These are phyloP conservation scores for Botrytis byssoidea DNA, from an alignment of 2,329 filamentous ascomycete species.

Conservation along the genomic window DNA sequence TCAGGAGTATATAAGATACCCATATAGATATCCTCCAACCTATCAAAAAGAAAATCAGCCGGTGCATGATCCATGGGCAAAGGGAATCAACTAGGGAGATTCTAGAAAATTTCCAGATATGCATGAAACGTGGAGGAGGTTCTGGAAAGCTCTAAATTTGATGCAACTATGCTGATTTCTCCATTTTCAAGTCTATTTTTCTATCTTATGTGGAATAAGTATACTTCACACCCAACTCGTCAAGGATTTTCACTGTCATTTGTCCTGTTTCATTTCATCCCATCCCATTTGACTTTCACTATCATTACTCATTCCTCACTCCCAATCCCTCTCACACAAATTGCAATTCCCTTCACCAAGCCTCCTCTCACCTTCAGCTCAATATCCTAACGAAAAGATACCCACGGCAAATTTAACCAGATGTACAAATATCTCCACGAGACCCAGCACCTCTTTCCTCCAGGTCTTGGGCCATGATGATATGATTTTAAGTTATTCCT, in stretches of 20 bases:
- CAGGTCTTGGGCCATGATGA: not conserved
- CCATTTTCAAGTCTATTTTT: no score
- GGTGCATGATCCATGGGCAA: no score
- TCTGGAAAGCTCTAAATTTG: not conserved
- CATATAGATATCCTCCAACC: not conserved
- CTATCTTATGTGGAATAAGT: not conserved
- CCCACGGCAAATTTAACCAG: not conserved
- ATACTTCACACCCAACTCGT: not conserved
- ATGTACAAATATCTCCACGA: not conserved
- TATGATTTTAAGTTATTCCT: not conserved
- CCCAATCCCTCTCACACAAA: not conserved
- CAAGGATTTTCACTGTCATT: not conserved
- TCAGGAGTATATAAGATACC: not conserved
- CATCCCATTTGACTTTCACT: not conserved
- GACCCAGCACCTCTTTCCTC: not conserved
- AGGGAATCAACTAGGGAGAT: accelerated
- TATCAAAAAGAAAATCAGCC: not conserved
- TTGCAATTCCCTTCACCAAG: not conserved
- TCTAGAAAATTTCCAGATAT: not conserved
- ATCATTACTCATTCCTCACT: not conserved
- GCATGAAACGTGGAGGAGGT: not conserved
- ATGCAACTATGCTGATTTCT: no score
- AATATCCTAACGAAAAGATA: accelerated
- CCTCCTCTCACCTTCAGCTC: not conserved
- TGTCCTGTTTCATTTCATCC: not conserved